Percentiles rank a stretch among this genome's conserved stretches.
phyloP scores from a whole-genome alignment of 345 rosid species.

The Isatis tinctoria region DNA sequence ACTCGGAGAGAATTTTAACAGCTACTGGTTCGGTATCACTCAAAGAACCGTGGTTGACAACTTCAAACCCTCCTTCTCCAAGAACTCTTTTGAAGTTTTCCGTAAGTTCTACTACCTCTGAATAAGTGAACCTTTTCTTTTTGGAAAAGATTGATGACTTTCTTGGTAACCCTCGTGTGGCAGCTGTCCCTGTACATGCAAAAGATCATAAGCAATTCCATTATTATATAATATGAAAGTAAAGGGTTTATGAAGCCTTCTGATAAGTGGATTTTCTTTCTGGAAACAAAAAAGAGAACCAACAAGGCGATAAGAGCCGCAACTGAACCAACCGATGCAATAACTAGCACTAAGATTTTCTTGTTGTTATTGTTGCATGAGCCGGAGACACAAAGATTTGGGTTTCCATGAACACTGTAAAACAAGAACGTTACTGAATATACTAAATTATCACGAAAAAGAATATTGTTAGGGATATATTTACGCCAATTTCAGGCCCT shows the following conservation, averaged over 20 bases:
- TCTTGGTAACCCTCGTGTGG: slow-evolving; percentile 8
- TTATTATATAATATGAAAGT: not conserved
- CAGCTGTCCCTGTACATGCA: not conserved
- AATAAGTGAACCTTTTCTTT: slow-evolving; percentile 29
- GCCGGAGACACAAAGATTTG: slow-evolving; percentile 26
- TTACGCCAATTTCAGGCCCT: slow-evolving; percentile 31
- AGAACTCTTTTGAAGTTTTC: slow-evolving; percentile 32
- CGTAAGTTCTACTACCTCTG: slow-evolving; percentile 33
- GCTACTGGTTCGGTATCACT: slow-evolving; percentile 35
- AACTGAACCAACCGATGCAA: slow-evolving; percentile 20
- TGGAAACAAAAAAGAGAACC: not conserved
- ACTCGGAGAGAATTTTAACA: slow-evolving; percentile 37
- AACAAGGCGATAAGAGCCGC: slow-evolving; percentile 1
- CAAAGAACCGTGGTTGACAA: slow-evolving; percentile 36
- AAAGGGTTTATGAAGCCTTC: not conserved
- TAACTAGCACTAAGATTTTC: slow-evolving; percentile 15
- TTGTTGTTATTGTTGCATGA: slow-evolving; percentile 30
- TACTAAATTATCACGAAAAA: not conserved
- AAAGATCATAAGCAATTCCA: not conserved
- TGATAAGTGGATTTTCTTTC: slow-evolving; percentile 10
- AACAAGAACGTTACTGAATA: not conserved
- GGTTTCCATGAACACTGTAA: slow-evolving; percentile 31
- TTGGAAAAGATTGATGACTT: slow-evolving; percentile 13
- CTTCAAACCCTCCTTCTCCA: slow-evolving; percentile 44
- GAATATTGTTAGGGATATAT: not conserved